Conservation (phyloP, 345 rosid species). For the Brassica carinata region DNA sequence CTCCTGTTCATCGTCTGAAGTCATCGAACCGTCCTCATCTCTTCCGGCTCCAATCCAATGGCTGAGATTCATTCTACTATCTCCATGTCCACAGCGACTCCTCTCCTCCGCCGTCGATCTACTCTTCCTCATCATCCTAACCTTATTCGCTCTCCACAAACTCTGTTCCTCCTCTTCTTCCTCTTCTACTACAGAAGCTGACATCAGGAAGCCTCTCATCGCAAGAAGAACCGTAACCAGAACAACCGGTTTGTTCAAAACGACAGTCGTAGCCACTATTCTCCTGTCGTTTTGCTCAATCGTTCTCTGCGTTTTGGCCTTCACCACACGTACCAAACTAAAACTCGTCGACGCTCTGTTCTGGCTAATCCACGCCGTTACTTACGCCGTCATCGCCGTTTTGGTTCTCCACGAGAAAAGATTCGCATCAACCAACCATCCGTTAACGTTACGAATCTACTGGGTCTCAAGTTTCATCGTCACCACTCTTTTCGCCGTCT, state of each 20-base stretch:
- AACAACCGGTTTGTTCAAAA: slow-evolving; percentile 56
- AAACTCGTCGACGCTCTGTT: slow-evolving; percentile 52
- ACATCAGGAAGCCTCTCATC: slow-evolving; percentile 62
- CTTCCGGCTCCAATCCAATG: slow-evolving; percentile 57
- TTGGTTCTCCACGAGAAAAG: slow-evolving; percentile 71
- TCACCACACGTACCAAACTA: slow-evolving; percentile 44
- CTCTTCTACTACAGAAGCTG: slow-evolving; percentile 21
- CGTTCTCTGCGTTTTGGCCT: slow-evolving; percentile 50
- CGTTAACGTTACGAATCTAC: slow-evolving; percentile 62
- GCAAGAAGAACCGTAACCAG: slow-evolving; percentile 42
- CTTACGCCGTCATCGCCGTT: slow-evolving; percentile 60
- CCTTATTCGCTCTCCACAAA: slow-evolving; percentile 36
- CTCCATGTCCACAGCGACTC: slow-evolving; percentile 81
- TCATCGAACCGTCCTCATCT: slow-evolving; percentile 34
- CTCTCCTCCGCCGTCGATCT: slow-evolving; percentile 57
- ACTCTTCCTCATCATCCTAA: slow-evolving; percentile 48
- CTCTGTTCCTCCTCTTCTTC: slow-evolving; percentile 30
- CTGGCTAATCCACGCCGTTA: slow-evolving; percentile 77
- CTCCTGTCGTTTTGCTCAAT: slow-evolving; percentile 55
- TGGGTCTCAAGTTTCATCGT: slow-evolving; percentile 57
- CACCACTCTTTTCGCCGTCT: slow-evolving; percentile 51
- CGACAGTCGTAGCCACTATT: slow-evolving; percentile 47
- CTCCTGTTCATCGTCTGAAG: slow-evolving; percentile 27
- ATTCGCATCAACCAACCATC: slow-evolving; percentile 62
- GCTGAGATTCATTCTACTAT: slow-evolving; percentile 72